Evolutionary conservation across 306 rosid genomes (phyloP).

Genomic region (Citrullus colocynthis): DNA sequence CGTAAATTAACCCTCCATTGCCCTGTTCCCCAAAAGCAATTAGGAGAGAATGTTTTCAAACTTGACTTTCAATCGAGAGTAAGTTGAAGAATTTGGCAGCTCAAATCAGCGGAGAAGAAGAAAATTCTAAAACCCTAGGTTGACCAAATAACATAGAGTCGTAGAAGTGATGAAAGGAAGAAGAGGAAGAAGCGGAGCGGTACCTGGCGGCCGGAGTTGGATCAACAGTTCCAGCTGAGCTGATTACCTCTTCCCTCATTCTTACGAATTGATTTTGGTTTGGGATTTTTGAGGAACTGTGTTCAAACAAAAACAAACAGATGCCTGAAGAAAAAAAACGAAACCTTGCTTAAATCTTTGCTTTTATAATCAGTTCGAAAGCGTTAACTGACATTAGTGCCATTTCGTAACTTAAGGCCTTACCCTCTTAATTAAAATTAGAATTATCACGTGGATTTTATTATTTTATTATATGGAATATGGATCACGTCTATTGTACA

Average conservation of each 20-base stretch:
- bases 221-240: slow-evolving; percentile 68
- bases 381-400: neutral
- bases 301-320: neutral
- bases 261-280: neutral
- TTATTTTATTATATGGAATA: no score
- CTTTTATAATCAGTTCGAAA: neutral
- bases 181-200: neutral
- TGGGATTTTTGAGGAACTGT: neutral
- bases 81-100: neutral
- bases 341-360: neutral
- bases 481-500: no score
- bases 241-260: slow-evolving; percentile 95
- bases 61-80: neutral
- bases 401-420: neutral
- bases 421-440: no score
- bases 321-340: neutral
- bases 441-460: neutral
- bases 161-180: neutral
- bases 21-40: neutral
- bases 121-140: slow-evolving; percentile 26
- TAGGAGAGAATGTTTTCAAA: neutral
- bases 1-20: neutral
- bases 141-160: neutral
- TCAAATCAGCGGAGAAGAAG: neutral
- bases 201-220: slow-evolving; percentile 94